These are phyloP conservation scores for Puccinia hordei DNA, from an alignment of 1,284 basidiomycete genomes.

Conservation along the genomic window DNA sequence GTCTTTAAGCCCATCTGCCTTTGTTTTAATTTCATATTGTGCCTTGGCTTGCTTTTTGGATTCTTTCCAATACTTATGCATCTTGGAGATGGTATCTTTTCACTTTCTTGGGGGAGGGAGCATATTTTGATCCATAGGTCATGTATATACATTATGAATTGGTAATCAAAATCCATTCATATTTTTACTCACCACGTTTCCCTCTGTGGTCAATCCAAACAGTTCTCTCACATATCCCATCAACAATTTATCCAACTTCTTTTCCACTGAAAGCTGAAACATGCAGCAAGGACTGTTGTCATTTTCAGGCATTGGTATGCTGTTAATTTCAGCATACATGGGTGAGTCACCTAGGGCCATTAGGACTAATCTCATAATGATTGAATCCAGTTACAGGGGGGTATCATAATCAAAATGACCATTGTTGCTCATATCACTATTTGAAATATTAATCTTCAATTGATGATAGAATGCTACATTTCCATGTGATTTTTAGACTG, in stretches of 20 bases:
- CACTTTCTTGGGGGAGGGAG: no score
- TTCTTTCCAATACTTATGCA: no score
- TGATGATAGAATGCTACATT: no score
- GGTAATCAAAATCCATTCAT: neutral
- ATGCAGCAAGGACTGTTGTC: neutral
- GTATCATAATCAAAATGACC: neutral
- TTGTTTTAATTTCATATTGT: no score
- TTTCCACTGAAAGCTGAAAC: neutral
- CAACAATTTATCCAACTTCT: neutral
- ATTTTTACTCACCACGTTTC: neutral
- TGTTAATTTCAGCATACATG: conserved; percentile 1
- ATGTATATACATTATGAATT: neutral
- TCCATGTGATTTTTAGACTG: no score
- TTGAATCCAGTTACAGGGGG: neutral
- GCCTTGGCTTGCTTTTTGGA: no score
- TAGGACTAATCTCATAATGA: neutral
- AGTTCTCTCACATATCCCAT: neutral
- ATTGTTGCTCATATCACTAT: no score
- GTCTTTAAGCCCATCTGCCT: no score
- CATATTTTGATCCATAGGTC: no score
- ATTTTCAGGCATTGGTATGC: neutral
- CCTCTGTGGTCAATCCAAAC: neutral
- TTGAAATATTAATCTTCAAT: no score
- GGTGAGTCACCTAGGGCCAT: neutral
- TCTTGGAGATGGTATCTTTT: no score